A percentile compares a stretch with the other conserved stretches of the same genome.
Conservation (phyloP, 192 early-diverging fungal genomes). For the Coemansia sp. region DNA sequence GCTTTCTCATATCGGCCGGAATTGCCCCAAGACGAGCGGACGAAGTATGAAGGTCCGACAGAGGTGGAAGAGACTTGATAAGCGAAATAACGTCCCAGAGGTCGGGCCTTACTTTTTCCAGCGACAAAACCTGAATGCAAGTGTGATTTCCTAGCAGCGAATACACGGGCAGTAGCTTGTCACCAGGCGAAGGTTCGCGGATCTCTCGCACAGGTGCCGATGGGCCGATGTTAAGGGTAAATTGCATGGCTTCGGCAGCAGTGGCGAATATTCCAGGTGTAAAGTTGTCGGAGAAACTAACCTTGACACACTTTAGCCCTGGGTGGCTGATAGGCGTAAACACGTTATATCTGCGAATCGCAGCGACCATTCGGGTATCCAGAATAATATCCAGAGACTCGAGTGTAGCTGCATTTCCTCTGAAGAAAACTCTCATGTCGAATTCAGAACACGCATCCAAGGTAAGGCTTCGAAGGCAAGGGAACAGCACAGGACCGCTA, state of each 20-base stretch:
- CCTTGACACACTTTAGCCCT: not conserved
- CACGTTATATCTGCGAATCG: not conserved
- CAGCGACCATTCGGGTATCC: not conserved
- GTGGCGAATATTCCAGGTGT: not conserved
- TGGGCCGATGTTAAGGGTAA: not conserved
- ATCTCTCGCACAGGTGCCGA: not conserved
- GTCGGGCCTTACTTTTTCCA: not conserved
- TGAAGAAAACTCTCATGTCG: conserved; percentile 1
- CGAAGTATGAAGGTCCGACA: not conserved
- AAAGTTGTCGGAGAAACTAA: too few relatives aligned
- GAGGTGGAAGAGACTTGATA: not conserved
- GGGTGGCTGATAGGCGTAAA: conserved; percentile 1
- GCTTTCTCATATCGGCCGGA: not conserved
- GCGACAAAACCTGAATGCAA: not conserved
- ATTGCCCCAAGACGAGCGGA: not conserved
- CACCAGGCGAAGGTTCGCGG: not conserved
- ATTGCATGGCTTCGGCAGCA: not conserved
- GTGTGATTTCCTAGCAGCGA: not conserved
- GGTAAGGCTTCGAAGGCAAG: not conserved
- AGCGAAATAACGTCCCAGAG: not conserved
- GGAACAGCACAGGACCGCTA: conserved; percentile 1
- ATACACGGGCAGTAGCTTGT: not conserved
- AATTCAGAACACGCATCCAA: not conserved
- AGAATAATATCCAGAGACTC: not conserved
- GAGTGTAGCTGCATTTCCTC: conserved; percentile 2